Base-by-base conservation (phyloP, 2,329 filamentous ascomycete species). In the Penicillium italicum region DNA sequence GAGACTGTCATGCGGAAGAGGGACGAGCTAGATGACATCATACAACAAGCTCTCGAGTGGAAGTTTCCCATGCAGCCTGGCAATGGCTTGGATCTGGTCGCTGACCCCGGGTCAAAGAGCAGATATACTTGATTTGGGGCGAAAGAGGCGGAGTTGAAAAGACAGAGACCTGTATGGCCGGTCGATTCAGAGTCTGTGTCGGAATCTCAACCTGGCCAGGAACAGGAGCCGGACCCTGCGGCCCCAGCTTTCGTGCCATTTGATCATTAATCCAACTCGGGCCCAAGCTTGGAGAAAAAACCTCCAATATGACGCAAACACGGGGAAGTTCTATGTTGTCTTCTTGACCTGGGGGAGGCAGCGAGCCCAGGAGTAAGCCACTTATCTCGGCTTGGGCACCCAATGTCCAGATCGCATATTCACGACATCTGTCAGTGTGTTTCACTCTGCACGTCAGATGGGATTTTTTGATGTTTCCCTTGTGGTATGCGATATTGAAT, bases 1-100 rank as follows among this genome's bases (percentile, higher is more conserved):
- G 68, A 70, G 58, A 69, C 62, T 1, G 44, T 64, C 6, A 57
- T 57, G 56, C 36, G 42, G 22, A 68, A 68, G 50, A 64, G 55
- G 49, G 50, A 42, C 31, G 61, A 70, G 43, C 48, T 71, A 14
- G 61, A 70, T 34, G 56, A 44, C 3, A 64, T 68, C 16, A 40
- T 64, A 5, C 56, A 62, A 28, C 56, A 43, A 56, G 68, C 65
- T 18, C 51, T 58, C 11, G 26, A 52, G 2, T 70, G 68, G 67
- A 64, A 55, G 11, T 59, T 59, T 14, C 57, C 47, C 16, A 5
- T 50, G 1, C 26, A 43, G 8, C 6, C 37, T 18, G 28, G 43
- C 6, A 33, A 50, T 6, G 20, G 20, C 11, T 31, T 31, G 16
- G 33, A 50, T 26, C 12, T 50, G 37, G 20, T 34, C 12, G 37